phyloP scores from a whole-genome alignment of 1,139 yeast species.

The Scheffersomyces illinoinensis region DNA sequence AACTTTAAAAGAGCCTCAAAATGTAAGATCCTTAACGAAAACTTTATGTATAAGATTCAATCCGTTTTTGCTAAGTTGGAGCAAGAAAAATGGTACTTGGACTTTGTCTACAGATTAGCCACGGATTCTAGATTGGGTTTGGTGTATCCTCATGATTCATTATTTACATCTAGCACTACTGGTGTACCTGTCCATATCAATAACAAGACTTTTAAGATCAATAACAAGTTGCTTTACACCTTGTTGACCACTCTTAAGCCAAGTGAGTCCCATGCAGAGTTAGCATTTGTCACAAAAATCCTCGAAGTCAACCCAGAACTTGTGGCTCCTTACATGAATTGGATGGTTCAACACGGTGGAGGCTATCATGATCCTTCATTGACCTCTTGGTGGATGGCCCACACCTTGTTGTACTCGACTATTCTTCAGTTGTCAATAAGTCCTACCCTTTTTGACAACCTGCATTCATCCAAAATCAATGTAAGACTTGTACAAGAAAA shows the following conservation, averaged over 20 bases:
- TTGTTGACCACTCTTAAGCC: slow-evolving; percentile 71
- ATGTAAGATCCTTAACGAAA: slow-evolving; percentile 76
- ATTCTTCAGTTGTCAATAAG: slow-evolving; percentile 60
- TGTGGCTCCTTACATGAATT: slow-evolving; percentile 67
- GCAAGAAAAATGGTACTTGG: slow-evolving; percentile 17
- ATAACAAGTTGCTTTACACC: slow-evolving; percentile 68
- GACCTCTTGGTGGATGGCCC: slow-evolving; percentile 82
- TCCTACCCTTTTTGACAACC: slow-evolving; percentile 12
- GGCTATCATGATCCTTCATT: slow-evolving; percentile 71
- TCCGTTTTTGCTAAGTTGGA: slow-evolving; percentile 48
- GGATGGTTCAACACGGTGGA: slow-evolving; percentile 52
- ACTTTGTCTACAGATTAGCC: slow-evolving; percentile 46
- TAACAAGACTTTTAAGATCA: slow-evolving; percentile 52
- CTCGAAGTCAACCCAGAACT: slow-evolving; percentile 64
- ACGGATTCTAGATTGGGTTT: slow-evolving; percentile 62
- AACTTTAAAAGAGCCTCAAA: slow-evolving; percentile 69
- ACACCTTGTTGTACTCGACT: slow-evolving; percentile 60
- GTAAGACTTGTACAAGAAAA: slow-evolving; percentile 44
- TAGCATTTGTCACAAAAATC: slow-evolving; percentile 54
- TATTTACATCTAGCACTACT: slow-evolving; percentile 39
- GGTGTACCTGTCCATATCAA: slow-evolving; percentile 42
- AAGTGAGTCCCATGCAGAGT: slow-evolving; percentile 71
- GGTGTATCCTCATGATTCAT: slow-evolving; percentile 57
- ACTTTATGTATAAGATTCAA: slow-evolving; percentile 61
- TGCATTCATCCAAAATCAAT: slow-evolving; percentile 16